Conservation (phyloP, 192 early-diverging fungal species). For the Lobosporangium transversale region DNA sequence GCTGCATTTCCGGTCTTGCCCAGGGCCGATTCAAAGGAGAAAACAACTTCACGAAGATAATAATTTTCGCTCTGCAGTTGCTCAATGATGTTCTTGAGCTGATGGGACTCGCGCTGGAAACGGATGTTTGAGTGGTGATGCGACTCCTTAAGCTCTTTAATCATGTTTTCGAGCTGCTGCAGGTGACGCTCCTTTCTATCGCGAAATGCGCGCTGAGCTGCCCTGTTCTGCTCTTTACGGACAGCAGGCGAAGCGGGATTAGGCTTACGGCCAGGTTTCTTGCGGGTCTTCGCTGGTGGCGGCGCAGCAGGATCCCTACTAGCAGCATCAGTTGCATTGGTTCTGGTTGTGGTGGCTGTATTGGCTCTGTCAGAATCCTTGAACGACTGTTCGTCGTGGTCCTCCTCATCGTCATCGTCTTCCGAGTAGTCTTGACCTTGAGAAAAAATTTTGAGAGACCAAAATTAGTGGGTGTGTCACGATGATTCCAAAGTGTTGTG, state of each 20-base stretch:
- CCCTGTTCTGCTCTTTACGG: slow-evolving; percentile 83
- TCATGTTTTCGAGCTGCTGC: slow-evolving; percentile 76
- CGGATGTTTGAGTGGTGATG: slow-evolving; percentile 54
- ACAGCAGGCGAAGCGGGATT: slow-evolving; percentile 68
- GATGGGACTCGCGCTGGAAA: slow-evolving; percentile 50
- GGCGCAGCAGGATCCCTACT: slow-evolving; percentile 19
- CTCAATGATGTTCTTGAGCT: slow-evolving; percentile 50
- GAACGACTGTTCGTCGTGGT: slow-evolving; percentile 26
- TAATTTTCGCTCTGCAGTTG: slow-evolving; percentile 54
- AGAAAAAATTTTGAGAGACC: not conserved
- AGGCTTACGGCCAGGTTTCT: slow-evolving; percentile 67
- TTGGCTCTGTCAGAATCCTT: slow-evolving; percentile 5
- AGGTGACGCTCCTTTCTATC: slow-evolving; percentile 86
- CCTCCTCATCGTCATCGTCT: no score
- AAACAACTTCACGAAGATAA: slow-evolving; percentile 57
- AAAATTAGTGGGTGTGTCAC: not conserved
- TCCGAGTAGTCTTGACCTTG: not conserved
- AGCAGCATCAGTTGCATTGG: not conserved
- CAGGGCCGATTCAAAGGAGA: slow-evolving; percentile 57
- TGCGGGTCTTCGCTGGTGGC: slow-evolving; percentile 58
- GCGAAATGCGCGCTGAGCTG: slow-evolving; percentile 89
- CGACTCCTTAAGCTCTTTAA: slow-evolving; percentile 72
- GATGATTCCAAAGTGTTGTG: not conserved
- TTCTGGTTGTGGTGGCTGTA: no score
- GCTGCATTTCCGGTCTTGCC: slow-evolving; percentile 44